Conservation (phyloP, 306 rosid genomes). For the Fragaria iinumae region DNA sequence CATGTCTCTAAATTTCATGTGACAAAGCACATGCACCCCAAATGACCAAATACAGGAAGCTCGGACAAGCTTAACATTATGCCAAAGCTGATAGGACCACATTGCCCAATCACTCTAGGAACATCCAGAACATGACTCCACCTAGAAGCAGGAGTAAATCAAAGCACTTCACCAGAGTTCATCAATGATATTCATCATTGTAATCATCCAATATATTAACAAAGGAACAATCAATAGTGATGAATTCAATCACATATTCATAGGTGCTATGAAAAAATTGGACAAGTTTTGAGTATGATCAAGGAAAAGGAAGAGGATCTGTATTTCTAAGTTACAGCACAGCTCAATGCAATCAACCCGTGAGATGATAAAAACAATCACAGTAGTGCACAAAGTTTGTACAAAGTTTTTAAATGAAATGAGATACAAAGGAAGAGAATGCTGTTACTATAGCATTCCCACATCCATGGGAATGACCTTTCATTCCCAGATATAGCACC, state of each 20-base stretch:
- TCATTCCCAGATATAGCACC: conserved; percentile 52
- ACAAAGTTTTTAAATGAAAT: conserved; percentile 35
- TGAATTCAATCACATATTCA: background rate
- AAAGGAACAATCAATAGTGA: background rate
- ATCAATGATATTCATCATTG: background rate
- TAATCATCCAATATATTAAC: background rate
- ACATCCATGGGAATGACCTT: conserved; percentile 52
- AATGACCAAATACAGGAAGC: conserved; percentile 2
- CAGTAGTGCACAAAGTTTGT: conserved; percentile 40
- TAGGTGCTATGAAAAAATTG: background rate
- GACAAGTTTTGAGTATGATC: background rate
- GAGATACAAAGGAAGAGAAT: conserved; percentile 40
- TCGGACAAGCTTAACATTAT: background rate
- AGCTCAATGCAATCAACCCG: conserved; percentile 33
- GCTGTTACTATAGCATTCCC: conserved; percentile 36
- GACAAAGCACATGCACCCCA: conserved; percentile 19
- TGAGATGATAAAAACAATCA: conserved; percentile 40
- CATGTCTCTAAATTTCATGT: background rate
- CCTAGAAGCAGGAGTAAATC: background rate
- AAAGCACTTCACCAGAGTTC: background rate
- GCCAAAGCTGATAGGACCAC: background rate
- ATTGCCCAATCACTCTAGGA: background rate
- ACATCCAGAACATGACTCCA: background rate
- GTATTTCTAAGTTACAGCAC: conserved; percentile 22
- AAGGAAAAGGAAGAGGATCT: conserved; percentile 4